Evolutionary conservation across 768 basidiomycete genomes (phyloP).

Genomic region (Strobilomyces confusus): DNA sequence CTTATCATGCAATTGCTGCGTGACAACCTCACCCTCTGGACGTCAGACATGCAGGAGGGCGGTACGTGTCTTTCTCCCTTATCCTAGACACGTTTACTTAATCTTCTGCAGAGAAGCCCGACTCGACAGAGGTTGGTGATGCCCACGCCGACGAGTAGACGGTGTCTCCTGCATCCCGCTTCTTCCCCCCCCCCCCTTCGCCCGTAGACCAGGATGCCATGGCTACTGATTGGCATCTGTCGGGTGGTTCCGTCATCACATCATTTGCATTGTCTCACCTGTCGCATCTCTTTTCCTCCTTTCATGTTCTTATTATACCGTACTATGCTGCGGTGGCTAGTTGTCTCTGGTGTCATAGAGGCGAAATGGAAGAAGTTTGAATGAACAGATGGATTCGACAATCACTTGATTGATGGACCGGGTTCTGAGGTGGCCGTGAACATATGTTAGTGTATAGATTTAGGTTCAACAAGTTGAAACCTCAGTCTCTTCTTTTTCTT

Average conservation of each 20-base stretch:
- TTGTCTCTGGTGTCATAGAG: slow-evolving; percentile 31
- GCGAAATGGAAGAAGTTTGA: slow-evolving; percentile 34
- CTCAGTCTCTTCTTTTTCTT: too few species aligned
- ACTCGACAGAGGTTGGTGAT: slow-evolving; percentile 67
- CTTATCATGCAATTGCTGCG: slow-evolving; percentile 95
- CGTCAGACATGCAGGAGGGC: slow-evolving; percentile 94
- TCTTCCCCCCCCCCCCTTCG: slow-evolving; percentile 17
- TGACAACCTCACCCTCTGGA: slow-evolving; percentile 98
- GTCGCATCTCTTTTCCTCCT: slow-evolving; percentile 28
- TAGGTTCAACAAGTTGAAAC: too few species aligned
- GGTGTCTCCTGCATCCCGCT: slow-evolving; percentile 7
- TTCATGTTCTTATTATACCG: slow-evolving; percentile 36
- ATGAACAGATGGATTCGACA: too few species aligned
- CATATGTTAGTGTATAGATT: too few species aligned
- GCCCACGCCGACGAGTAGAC: slow-evolving; percentile 64
- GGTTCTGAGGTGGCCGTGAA: too few species aligned
- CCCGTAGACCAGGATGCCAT: slow-evolving; percentile 11
- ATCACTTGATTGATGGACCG: too few species aligned
- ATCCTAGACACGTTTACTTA: slow-evolving; percentile 4
- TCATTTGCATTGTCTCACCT: slow-evolving; percentile 31
- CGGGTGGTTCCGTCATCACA: slow-evolving; percentile 23
- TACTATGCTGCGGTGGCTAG: slow-evolving; percentile 31
- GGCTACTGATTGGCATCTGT: slow-evolving; percentile 9
- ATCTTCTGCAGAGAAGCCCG: slow-evolving; percentile 57
- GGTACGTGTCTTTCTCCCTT: slow-evolving; percentile 45